Conservation (phyloP, 148 eudicot species). For the Rheum nobile region DNA sequence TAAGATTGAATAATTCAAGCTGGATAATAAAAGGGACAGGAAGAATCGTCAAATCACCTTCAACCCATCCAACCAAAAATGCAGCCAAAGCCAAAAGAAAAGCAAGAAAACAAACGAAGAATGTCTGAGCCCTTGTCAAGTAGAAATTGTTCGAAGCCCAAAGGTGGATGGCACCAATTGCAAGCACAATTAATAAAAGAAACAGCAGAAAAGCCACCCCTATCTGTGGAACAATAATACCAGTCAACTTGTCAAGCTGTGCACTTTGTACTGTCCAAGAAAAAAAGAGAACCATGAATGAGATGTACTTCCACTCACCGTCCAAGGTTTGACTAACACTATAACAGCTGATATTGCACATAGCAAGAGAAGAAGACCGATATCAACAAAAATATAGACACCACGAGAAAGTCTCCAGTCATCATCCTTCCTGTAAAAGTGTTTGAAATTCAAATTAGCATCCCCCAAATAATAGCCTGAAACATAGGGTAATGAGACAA, state of each 20-base stretch:
- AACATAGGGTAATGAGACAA: not conserved
- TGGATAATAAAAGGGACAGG: slow-evolving; percentile 7
- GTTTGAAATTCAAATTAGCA: not conserved
- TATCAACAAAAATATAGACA: slow-evolving; percentile 53
- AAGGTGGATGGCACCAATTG: slow-evolving; percentile 86
- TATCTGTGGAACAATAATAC: slow-evolving; percentile 43
- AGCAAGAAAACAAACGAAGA: slow-evolving; percentile 92
- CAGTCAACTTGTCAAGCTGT: slow-evolving; percentile 9
- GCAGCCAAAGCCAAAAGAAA: slow-evolving; percentile 93
- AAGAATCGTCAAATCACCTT: slow-evolving; percentile 34
- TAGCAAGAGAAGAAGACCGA: slow-evolving; percentile 83
- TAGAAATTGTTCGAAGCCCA: slow-evolving; percentile 99
- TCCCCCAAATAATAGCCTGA: not conserved
- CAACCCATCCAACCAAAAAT: slow-evolving; percentile 71
- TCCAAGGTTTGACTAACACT: slow-evolving; percentile 73
- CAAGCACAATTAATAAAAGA: slow-evolving; percentile 72
- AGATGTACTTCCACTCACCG: slow-evolving; percentile 39
- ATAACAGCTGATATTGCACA: slow-evolving; percentile 92
- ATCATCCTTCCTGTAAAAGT: slow-evolving; percentile 82
- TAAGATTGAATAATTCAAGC: not conserved
- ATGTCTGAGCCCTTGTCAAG: slow-evolving; percentile 79
- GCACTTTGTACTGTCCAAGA: not conserved
- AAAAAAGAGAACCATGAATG: slow-evolving; percentile 1
- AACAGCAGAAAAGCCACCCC: slow-evolving; percentile 89
- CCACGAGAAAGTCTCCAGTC: slow-evolving; percentile 86